Evolutionary conservation across 306 rosid genomes (phyloP), one percentile per base, ranked within the genome.

Genomic region (Dalbergia oliveri): DNA sequence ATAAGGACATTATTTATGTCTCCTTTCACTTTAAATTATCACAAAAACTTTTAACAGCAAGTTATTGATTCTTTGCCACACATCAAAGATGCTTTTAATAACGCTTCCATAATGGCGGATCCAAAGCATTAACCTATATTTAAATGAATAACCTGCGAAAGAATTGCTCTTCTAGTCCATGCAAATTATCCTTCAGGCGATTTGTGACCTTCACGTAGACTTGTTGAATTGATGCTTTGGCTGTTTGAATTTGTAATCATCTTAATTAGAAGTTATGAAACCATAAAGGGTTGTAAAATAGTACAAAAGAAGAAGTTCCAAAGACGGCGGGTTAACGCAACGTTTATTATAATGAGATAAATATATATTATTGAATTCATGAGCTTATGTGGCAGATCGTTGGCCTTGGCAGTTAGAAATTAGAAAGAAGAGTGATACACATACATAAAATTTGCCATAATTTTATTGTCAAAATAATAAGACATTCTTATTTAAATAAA

Each of bases 171-270:
- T 47, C 11, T 2, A 9, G 51, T 51, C 34, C 79, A 81, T 73
- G 79, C 69, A 73, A 73, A 81, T 73, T 81, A 80, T 80, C 79
- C 79, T 58, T 66, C 8, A 9, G 23, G 16, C 5, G 9, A 9
- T 47, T n/a, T 62, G 4, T 16, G 2, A 11, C 8, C 18, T 43
- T 4, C 45, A 67, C 37, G 72, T 6, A 47, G 43, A 23, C 39
- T 67, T 44, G 6, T 43, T 45, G 51, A n/a, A 9, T 67, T 21
- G 10, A 34, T 63, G 11, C 47, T 35, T 12, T 63, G 47, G 19
- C 47, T 58, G 14, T 58, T 60, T 60, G 50, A 44, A 13, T 21
- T 69, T 44, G 75, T 26, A 45, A 47, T 68, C 26, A 45, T 45
- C 19, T 26, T 26, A 26, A 26, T 68, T 9, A 3, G 26, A n/a